A percentile compares a stretch with the other conserved stretches of the same genome.
phyloP scores from a whole-genome alignment of 2,329 filamentous ascomycete species.

The Pseudocercospora eumusae region DNA sequence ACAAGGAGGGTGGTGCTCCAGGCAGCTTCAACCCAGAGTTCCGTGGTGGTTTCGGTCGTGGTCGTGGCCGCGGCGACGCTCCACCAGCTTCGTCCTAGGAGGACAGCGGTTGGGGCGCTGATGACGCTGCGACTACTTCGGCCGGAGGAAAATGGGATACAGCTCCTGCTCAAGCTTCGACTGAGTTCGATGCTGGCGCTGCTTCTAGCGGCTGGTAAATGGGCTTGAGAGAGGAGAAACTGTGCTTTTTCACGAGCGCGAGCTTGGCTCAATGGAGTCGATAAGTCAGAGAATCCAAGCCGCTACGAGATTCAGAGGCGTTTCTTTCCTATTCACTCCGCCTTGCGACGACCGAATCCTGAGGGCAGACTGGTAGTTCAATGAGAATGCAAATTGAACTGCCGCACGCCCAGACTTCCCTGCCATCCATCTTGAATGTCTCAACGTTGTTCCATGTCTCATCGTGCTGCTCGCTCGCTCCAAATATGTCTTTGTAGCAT shows the following conservation, averaged over 20 bases:
- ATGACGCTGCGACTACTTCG: slow-evolving; percentile 14
- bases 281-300: slow-evolving; percentile 26
- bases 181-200: background rate
- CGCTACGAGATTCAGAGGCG: background rate
- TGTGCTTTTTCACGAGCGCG: slow-evolving; percentile 9
- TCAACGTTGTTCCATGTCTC: background rate
- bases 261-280: slow-evolving; percentile 13
- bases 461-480: background rate
- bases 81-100: slow-evolving; percentile 48
- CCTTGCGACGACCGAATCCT: background rate
- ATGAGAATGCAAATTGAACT: background rate
- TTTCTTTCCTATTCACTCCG: background rate
- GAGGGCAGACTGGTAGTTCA: background rate
- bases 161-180: slow-evolving; percentile 5
- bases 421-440: background rate
- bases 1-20: slow-evolving; percentile 82
- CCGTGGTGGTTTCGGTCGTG: slow-evolving; percentile 58
- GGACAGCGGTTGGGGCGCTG: slow-evolving; percentile 22
- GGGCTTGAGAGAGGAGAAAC: background rate
- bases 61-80: slow-evolving; percentile 80
- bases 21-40: slow-evolving; percentile 91
- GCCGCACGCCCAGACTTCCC: background rate
- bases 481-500: background rate
- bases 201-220: background rate
- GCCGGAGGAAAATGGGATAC: slow-evolving; percentile 7